Base-by-base conservation (phyloP, 2,329 filamentous ascomycete genomes). In the Metarhizium robertsii region DNA sequence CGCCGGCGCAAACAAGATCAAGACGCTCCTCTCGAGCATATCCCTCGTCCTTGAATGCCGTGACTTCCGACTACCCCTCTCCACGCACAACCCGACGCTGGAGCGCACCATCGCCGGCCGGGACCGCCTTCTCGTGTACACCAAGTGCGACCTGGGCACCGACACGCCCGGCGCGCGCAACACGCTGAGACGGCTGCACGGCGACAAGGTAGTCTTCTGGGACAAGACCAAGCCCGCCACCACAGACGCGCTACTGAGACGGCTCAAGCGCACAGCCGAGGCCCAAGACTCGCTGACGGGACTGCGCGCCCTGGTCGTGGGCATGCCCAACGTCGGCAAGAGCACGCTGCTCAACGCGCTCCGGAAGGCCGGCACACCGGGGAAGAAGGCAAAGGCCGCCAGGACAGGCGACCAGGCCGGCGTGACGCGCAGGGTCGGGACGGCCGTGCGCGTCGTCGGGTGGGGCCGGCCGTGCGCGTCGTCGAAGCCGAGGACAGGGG, bases 321-420 rank as follows among this genome's bases (percentile, higher is more conserved):
- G 94, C 55, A 96, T 99, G 92, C 94, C 94, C 40, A 99, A 99
- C 67, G 90, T 96, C 0, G 94, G 94, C 40, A 99, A 99, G 73
- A 95, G 90, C 50, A 91, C 92, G 1, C 77, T 99, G n/a, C 82
- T 99, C 46, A 99, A 99, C 69, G 82, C 85, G 16, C 79, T 97
- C 51, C 86, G 94, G 20, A 80, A 78, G 45, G 75, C 79, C 18
- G 90, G 90, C 45, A 79, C 67, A 1, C 65, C 67, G 51, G 77
- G 78, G 20, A 64, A 63, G 38, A 66, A 67, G 16, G 60, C 68
- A 32, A 95, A 92, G 68, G 92, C 85, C 1, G 89, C 92, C 42
- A 79, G 76, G 59, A 96, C 92, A 1, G 94, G 94, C 10, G 85
- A 87, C 11, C 86, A 96, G 65, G 92, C 94, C 2, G 94, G 94